These are phyloP conservation scores for Ophiocordyceps camponoti-saundersi DNA, from an alignment of 2,329 filamentous ascomycete species.

Conservation along the genomic window DNA sequence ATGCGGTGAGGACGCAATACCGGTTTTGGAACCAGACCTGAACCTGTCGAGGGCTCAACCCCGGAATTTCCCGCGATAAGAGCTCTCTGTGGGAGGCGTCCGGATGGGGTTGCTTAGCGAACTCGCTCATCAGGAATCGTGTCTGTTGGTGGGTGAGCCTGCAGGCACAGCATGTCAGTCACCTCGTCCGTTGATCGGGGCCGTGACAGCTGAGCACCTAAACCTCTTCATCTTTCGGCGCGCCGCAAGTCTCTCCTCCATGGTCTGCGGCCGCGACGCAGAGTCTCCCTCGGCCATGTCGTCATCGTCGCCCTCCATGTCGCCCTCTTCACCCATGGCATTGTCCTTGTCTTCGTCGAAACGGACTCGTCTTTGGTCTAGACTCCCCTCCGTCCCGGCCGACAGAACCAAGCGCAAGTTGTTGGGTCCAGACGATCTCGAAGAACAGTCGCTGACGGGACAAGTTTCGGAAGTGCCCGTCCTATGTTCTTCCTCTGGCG, in stretches of 20 bases:
- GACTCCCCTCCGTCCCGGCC: slow-evolving; percentile 5
- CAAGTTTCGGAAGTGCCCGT: not conserved
- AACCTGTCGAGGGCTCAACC: slow-evolving; percentile 78
- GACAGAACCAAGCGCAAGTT: slow-evolving; percentile 1
- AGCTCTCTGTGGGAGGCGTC: slow-evolving; percentile 82
- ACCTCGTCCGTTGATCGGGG: not conserved
- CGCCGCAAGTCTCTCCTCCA: slow-evolving; percentile 38
- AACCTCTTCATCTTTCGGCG: slow-evolving; percentile 64
- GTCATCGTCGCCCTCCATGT: slow-evolving; percentile 38
- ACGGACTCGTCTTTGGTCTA: slow-evolving; percentile 15
- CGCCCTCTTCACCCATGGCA: slow-evolving; percentile 29
- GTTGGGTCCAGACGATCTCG: slow-evolving; percentile 1
- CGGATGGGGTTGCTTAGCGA: slow-evolving; percentile 83
- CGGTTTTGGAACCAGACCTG: slow-evolving; percentile 98
- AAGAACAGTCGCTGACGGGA: not conserved
- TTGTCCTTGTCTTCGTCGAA: slow-evolving; percentile 16
- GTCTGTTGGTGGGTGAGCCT: slow-evolving; percentile 93
- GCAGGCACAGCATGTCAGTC: slow-evolving; percentile 16
- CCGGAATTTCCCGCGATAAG: slow-evolving; percentile 77
- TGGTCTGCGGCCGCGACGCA: slow-evolving; percentile 28
- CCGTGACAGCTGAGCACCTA: slow-evolving; percentile 27
- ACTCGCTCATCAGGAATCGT: slow-evolving; percentile 94
- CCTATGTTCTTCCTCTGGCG: not conserved
- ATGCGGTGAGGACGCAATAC: slow-evolving; percentile 29
- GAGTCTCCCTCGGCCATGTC: slow-evolving; percentile 24